Conservation (phyloP, 495 filamentous ascomycete species). For the Tuber melanosporum region DNA sequence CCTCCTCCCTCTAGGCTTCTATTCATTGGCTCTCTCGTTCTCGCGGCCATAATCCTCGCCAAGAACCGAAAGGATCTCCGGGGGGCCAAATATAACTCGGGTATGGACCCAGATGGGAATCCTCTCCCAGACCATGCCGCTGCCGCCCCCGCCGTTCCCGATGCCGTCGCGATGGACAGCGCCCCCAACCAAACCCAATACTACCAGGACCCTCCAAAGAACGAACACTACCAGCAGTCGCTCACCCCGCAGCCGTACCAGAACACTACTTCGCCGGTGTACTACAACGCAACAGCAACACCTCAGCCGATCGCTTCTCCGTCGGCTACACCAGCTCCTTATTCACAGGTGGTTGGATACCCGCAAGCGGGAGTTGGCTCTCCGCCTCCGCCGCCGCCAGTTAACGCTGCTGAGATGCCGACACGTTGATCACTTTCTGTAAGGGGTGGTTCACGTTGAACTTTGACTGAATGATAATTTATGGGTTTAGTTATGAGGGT, state of each 20-base stretch:
- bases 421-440: not conserved
- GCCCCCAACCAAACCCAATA: slow-evolving; percentile 5
- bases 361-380: slow-evolving; percentile 1
- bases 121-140: not conserved
- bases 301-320: slow-evolving; percentile 11
- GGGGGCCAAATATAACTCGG: slow-evolving; percentile 33
- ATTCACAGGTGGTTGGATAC: slow-evolving; percentile 5
- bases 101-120: slow-evolving; percentile 15
- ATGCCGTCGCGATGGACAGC: not conserved
- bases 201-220: not conserved
- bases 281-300: slow-evolving; percentile 17
- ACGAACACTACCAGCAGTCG: slow-evolving; percentile 8
- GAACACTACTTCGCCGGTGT: slow-evolving; percentile 13
- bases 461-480: not conserved
- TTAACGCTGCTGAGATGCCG: slow-evolving; percentile 20
- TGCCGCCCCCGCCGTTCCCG: not conserved
- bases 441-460: not conserved
- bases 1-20: slow-evolving; percentile 21
- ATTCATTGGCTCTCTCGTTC: slow-evolving; percentile 36
- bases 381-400: slow-evolving; percentile 25
- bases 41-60: slow-evolving; percentile 29
- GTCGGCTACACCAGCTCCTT: slow-evolving; percentile 23
- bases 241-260: slow-evolving; percentile 19
- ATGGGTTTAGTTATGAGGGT: not conserved
- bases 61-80: slow-evolving; percentile 34